A percentile compares a stretch with the other conserved stretches of the same genome.
Evolutionary conservation across 1,284 basidiomycete genomes (phyloP).

Genomic region (Cryptococcus jaspeensis): DNA sequence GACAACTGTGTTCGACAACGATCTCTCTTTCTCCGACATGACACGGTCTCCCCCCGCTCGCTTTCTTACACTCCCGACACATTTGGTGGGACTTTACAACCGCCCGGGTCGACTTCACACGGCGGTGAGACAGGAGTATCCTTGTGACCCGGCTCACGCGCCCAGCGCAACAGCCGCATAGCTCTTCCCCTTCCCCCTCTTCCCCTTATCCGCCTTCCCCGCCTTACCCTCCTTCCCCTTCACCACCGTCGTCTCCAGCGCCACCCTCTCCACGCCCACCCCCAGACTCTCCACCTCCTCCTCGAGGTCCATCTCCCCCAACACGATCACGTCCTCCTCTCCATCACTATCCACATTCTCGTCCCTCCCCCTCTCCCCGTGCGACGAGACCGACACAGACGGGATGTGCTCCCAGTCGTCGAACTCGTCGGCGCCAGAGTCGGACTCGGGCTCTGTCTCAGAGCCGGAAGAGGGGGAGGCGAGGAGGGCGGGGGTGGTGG

Average conservation of each 20-base stretch:
- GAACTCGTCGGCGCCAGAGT: slow-evolving; percentile 24
- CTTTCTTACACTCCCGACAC: too few species aligned
- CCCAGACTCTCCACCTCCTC: slow-evolving; percentile 14
- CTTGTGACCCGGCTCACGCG: too few species aligned
- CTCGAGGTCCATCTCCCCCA: slow-evolving; percentile 44
- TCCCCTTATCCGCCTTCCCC: not conserved
- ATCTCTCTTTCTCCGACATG: too few species aligned
- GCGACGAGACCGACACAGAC: not conserved
- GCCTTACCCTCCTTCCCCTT: not conserved
- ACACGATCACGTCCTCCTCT: slow-evolving; percentile 35
- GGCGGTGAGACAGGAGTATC: not conserved
- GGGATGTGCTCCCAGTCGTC: slow-evolving; percentile 44
- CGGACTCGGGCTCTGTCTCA: too few species aligned
- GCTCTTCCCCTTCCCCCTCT: not conserved
- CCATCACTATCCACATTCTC: slow-evolving; percentile 20
- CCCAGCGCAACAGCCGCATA: slow-evolving; percentile 3
- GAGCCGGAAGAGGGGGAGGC: slow-evolving; percentile 1
- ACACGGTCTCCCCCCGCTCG: too few species aligned
- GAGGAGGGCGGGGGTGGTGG: slow-evolving; percentile 24
- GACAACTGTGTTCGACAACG: too few species aligned
- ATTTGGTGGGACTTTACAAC: too few species aligned
- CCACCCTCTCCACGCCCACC: not conserved
- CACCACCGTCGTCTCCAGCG: not conserved
- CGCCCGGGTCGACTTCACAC: not conserved
- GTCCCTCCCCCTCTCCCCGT: not conserved